phyloP scores from a whole-genome alignment of 805 yeast species.

The Isabelozyma heimii region DNA sequence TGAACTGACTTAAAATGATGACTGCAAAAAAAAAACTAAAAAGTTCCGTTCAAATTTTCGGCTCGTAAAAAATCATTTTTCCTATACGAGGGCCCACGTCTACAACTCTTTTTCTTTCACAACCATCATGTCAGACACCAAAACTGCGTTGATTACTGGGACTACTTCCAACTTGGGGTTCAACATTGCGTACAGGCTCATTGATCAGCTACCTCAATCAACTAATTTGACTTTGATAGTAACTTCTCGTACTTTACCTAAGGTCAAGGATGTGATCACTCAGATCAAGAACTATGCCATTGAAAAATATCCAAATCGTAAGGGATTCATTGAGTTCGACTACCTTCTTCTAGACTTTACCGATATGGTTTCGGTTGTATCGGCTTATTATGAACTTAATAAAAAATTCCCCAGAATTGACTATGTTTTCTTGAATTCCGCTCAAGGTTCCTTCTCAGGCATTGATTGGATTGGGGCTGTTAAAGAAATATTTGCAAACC shows the following conservation, averaged over 20 bases:
- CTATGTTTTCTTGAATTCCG: conserved; percentile 82
- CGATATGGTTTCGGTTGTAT: conserved; percentile 79
- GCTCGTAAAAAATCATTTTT: too few relatives aligned
- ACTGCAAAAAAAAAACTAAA: background rate
- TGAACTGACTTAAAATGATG: background rate
- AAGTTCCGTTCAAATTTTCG: too few relatives aligned
- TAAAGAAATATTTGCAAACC: conserved; percentile 61
- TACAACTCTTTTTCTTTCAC: background rate
- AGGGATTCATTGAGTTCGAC: conserved; percentile 74
- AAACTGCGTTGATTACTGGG: conserved; percentile 42
- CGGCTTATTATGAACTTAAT: conserved; percentile 68
- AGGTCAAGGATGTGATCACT: conserved; percentile 73
- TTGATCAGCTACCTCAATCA: conserved; percentile 54
- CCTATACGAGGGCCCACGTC: background rate
- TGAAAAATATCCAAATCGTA: conserved; percentile 31
- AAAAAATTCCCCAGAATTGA: conserved; percentile 67
- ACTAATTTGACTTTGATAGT: conserved; percentile 73
- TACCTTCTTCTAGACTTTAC: conserved; percentile 87
- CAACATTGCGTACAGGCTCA: conserved; percentile 77
- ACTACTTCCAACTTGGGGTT: conserved; percentile 71
- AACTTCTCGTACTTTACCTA: conserved; percentile 84
- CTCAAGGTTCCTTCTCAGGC: conserved; percentile 84
- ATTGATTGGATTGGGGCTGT: conserved; percentile 82
- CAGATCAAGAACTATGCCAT: conserved; percentile 46
- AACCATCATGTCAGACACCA: conserved; percentile 9